Percentiles rank a stretch among this genome's conserved stretches.
Conservation (phyloP, 192 early-diverging fungal species). For the Pecoramyces ruminantium region DNA sequence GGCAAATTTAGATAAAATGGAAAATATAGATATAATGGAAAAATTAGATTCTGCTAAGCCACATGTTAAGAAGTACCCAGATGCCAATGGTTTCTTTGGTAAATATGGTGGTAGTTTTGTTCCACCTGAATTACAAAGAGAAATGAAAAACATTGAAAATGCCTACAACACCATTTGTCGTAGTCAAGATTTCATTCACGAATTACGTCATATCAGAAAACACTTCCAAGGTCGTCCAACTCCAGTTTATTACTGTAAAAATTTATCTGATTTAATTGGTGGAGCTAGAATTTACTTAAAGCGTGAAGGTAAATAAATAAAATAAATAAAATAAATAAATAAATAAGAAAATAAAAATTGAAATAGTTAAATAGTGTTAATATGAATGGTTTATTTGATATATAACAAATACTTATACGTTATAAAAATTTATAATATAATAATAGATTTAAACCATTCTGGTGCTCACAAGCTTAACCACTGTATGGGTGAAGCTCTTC, state of each 20-base stretch:
- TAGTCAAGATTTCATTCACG: neutral
- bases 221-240: neutral
- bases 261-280: constrained; percentile 47
- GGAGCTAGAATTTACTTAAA: constrained; percentile 95
- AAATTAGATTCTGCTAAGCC: neutral
- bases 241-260: neutral
- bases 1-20: no score
- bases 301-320: constrained; percentile 47
- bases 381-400: no score
- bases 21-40: neutral
- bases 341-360: neutral
- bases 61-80: neutral
- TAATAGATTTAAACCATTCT: constrained; percentile 74
- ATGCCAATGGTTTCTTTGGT: neutral
- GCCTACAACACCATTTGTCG: neutral
- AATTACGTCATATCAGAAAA: neutral
- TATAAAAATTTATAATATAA: neutral
- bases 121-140: neutral
- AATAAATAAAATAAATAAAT: neutral
- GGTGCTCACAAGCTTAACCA: constrained; percentile 99
- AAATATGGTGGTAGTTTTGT: neutral
- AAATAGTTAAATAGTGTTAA: neutral
- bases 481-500: constrained; percentile 78
- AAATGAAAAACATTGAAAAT: neutral
- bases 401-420: no score